These are phyloP conservation scores for Cicer yamashitae DNA, from an alignment of 306 rosid genomes.

Conservation along the genomic window DNA sequence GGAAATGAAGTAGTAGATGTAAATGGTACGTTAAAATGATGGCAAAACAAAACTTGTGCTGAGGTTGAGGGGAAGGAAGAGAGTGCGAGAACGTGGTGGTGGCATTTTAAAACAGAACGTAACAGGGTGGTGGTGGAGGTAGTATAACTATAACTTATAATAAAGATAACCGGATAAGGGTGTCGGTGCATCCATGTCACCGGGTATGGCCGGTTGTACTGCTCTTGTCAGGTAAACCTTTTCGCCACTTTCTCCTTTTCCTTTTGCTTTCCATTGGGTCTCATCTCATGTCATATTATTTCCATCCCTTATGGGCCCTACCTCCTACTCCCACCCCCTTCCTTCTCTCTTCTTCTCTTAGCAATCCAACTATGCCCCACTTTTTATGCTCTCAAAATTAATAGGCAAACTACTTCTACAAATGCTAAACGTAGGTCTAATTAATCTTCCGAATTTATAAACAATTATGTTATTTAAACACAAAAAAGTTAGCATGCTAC, in stretches of 20 bases:
- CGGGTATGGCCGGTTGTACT: constrained; percentile 36
- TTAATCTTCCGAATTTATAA: too few relatives aligned
- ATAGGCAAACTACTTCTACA: too few relatives aligned
- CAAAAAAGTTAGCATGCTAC: too few relatives aligned
- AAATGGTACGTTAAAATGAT: constrained; percentile 27
- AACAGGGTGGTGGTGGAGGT: too few relatives aligned
- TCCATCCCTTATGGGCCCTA: constrained; percentile 1
- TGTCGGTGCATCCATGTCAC: constrained; percentile 47
- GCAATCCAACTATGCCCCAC: too few relatives aligned
- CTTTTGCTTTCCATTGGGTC: constrained; percentile 15
- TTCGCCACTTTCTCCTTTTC: constrained; percentile 32
- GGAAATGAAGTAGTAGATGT: neutral
- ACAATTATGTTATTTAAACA: too few relatives aligned
- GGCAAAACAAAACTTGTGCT: neutral
- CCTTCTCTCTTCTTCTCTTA: neutral
- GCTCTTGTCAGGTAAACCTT: constrained; percentile 21
- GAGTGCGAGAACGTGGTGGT: constrained; percentile 45
- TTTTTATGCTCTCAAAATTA: too few relatives aligned
- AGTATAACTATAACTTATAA: too few relatives aligned
- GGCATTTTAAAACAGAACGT: constrained; percentile 40
- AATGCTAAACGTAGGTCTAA: too few relatives aligned
- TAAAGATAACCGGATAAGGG: constrained; percentile 33
- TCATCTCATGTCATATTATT: neutral
- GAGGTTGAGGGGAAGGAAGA: neutral
- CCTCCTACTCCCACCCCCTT: neutral